Base-by-base conservation (phyloP, 768 basidiomycete genomes). In the Lactifluus hygrophoroides region DNA sequence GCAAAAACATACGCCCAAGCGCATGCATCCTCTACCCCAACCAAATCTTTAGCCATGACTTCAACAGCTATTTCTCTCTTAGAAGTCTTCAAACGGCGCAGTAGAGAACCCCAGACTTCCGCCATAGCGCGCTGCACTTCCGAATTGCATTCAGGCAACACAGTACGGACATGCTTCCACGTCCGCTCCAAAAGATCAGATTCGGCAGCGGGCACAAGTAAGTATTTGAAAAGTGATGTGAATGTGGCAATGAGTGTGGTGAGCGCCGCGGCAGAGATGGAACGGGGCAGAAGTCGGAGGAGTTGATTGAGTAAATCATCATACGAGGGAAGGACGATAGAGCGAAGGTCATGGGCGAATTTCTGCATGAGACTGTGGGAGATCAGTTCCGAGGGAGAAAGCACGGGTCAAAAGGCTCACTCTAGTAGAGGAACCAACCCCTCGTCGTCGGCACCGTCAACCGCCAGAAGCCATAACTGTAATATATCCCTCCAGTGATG, bases 61-160 rank as follows among this genome's bases (percentile, higher is more conserved):
- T 66, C 64, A 5, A 90, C 76, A 0, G 84, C 80, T 47, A 76
- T 74, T 53, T 80, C 80, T 30, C 87, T 74, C 8, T 77, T 75
- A 13, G 78, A 75, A 1, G 74, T 71, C 69, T 90, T 89, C 52
- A 94, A 71, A 64, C 88, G 78, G 49, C 94, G 76, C 43, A 95
- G 66, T 0, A 86, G 78, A 0, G 81, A 82, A 0, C 85, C 90
- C 94, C 91, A 96, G 3, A 91, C 90, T 66, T 96, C 92, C 0
- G 90, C 86, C 10, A 88, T 78, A 1, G 87, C 83, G 25, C 87
- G 74, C 66, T 88, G 88, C 2, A 90, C 79, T 57, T 93, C 88
- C 0, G 81, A 77, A 55, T 79, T 72, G 67, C 87, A 90, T 57
- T 74, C 77, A 3, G 79, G 78, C 9, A 91, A 68, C 1, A 77